Percentiles rank a stretch among this genome's conserved stretches.
These are phyloP conservation scores for Thermothielavioides terrestris DNA, from an alignment of 495 filamentous ascomycete genomes.

Conservation along the genomic window DNA sequence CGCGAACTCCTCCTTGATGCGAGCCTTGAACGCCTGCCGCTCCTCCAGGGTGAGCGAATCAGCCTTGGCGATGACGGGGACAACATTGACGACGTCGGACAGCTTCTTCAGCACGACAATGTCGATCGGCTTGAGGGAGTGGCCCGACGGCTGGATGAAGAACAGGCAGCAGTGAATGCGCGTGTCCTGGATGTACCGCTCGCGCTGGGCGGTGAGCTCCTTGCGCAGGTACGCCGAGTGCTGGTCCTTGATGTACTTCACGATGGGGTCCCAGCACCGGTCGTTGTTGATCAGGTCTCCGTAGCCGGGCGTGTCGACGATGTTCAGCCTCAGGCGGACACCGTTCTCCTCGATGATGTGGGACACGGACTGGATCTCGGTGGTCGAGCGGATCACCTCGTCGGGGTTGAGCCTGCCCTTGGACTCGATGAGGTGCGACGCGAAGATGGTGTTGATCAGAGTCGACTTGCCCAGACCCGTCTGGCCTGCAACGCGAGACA, in stretches of 20 bases:
- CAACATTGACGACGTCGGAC: conserved; percentile 97
- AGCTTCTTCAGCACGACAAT: conserved; percentile 99
- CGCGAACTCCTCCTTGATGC: conserved; percentile 98
- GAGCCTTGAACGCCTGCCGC: conserved; percentile 90
- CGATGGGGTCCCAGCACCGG: conserved; percentile 97
- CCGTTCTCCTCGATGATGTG: conserved; percentile 99
- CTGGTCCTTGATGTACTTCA: conserved; percentile 99
- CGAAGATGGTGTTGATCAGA: conserved; percentile 99
- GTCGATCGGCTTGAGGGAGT: conserved; percentile 97
- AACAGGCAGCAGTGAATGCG: conserved; percentile 99
- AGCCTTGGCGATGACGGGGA: conserved; percentile 97
- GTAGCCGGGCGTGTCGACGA: conserved; percentile 96
- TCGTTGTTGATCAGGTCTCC: conserved; percentile 99
- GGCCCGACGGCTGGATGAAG: conserved; percentile 98
- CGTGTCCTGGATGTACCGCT: conserved; percentile 98
- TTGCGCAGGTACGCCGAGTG: conserved; percentile 99
- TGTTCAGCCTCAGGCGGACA: conserved; percentile 91
- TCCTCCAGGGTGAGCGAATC: conserved; percentile 96
- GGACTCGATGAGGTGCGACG: conserved; percentile 96
- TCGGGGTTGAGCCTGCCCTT: conserved; percentile 89
- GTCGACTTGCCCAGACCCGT: conserved; percentile 98
- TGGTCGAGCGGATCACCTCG: conserved; percentile 88
- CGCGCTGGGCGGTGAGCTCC: conserved; percentile 98
- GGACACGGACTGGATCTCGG: conserved; percentile 94
- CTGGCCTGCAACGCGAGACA: conserved; percentile 60